phyloP scores from a whole-genome alignment of 257 asterid genomes.

The Solanum neorickii region DNA sequence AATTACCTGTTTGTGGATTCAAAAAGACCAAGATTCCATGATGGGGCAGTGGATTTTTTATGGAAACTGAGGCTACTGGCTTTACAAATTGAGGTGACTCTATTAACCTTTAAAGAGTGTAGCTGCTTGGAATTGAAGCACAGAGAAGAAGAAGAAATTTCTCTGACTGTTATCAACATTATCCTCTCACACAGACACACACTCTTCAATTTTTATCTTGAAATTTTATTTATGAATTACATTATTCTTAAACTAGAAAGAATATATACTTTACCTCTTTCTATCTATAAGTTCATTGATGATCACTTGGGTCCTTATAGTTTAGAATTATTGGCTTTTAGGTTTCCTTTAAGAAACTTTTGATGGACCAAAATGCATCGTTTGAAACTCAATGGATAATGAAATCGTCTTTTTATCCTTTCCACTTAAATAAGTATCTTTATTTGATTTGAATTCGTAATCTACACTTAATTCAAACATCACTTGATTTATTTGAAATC shows the following conservation, averaged over 20 bases:
- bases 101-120: neutral
- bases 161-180: constrained; percentile 61
- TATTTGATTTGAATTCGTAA: no score
- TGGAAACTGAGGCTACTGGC: neutral
- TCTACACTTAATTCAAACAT: no score
- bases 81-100: neutral
- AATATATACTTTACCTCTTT: neutral
- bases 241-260: neutral
- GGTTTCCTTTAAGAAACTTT: neutral
- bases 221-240: neutral
- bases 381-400: neutral
- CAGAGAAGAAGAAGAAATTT: constrained; percentile 27
- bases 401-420: no score
- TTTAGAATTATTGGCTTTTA: neutral
- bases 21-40: neutral
- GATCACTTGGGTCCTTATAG: neutral
- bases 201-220: neutral
- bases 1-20: neutral
- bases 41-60: neutral
- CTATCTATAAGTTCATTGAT: neutral
- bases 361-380: rapidly evolving
- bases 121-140: constrained; percentile 9
- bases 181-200: constrained; percentile 18
- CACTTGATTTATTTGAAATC: rapidly evolving
- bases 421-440: no score